These are phyloP conservation scores for Emmonsiellopsis sp. DNA, from an alignment of 2,329 filamentous ascomycete species.

Conservation along the genomic window DNA sequence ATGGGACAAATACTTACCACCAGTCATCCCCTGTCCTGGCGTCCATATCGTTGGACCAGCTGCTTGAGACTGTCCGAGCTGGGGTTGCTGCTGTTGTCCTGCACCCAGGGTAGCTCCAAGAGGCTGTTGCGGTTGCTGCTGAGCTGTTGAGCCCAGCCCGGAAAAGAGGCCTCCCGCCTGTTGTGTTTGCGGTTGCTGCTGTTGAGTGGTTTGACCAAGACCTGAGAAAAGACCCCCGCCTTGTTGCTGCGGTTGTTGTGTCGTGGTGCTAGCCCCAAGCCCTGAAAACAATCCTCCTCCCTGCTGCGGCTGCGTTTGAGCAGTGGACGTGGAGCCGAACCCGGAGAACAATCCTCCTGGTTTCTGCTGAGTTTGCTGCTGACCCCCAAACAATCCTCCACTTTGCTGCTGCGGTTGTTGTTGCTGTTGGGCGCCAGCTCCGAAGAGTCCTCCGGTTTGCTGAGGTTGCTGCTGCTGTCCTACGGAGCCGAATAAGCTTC, in stretches of 20 bases:
- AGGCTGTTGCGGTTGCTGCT: slow-evolving; percentile 15
- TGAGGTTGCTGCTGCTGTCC: slow-evolving; percentile 15
- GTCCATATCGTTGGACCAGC: slow-evolving; percentile 33
- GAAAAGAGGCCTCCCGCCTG: slow-evolving; percentile 25
- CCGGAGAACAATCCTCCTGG: slow-evolving; percentile 32
- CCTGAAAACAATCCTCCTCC: slow-evolving; percentile 32
- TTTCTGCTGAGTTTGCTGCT: slow-evolving; percentile 27
- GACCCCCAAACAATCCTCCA: slow-evolving; percentile 15
- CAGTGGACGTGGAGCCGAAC: slow-evolving; percentile 21
- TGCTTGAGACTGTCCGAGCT: slow-evolving; percentile 26
- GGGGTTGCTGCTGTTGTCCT: slow-evolving; percentile 24
- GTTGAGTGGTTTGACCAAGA: slow-evolving; percentile 22
- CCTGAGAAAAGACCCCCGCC: slow-evolving; percentile 33
- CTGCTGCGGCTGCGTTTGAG: slow-evolving; percentile 31
- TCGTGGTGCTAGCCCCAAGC: slow-evolving; percentile 21
- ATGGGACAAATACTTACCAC: slow-evolving; percentile 20
- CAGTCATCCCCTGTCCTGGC: slow-evolving; percentile 33
- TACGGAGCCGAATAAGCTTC: slow-evolving; percentile 20
- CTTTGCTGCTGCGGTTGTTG: slow-evolving; percentile 13
- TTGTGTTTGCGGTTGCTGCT: slow-evolving; percentile 15
- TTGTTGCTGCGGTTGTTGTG: slow-evolving; percentile 32
- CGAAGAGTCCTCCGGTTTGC: slow-evolving; percentile 14
- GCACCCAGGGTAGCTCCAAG: slow-evolving; percentile 19
- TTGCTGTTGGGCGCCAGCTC: slow-evolving; percentile 11
- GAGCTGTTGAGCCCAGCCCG: slow-evolving; percentile 16